Conservation (phyloP, 129 eudicot genomes). For the Daucus carota region DNA sequence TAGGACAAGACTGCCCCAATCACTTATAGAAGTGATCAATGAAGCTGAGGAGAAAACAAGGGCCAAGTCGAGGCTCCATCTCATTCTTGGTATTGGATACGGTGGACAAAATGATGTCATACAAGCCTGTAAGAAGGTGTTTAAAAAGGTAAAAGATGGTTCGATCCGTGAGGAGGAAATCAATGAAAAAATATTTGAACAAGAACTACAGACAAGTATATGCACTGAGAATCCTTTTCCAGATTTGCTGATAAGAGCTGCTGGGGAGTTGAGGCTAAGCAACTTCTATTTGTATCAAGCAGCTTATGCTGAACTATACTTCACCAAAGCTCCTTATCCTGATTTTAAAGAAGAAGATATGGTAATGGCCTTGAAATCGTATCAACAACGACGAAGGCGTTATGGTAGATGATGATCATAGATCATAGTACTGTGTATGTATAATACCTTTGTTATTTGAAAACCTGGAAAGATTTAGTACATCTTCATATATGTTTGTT, state of each 20-base stretch:
- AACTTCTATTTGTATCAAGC: background rate
- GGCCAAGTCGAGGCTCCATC: background rate
- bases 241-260: background rate
- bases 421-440: background rate
- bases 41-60: constrained; percentile 3
- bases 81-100: background rate
- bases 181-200: background rate
- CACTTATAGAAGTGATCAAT: background rate
- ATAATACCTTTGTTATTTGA: background rate
- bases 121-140: background rate
- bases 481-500: no score
- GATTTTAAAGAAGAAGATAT: background rate
- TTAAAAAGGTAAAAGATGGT: background rate
- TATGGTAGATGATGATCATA: background rate
- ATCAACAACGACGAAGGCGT: background rate
- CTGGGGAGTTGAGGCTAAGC: background rate
- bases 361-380: background rate
- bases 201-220: background rate
- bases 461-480: no score
- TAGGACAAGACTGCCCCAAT: background rate
- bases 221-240: background rate
- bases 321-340: background rate
- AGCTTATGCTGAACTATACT: constrained; percentile 3
- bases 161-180: background rate
- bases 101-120: background rate